Conservation (phyloP, 306 rosid species). For the Ormosia emarginata region DNA sequence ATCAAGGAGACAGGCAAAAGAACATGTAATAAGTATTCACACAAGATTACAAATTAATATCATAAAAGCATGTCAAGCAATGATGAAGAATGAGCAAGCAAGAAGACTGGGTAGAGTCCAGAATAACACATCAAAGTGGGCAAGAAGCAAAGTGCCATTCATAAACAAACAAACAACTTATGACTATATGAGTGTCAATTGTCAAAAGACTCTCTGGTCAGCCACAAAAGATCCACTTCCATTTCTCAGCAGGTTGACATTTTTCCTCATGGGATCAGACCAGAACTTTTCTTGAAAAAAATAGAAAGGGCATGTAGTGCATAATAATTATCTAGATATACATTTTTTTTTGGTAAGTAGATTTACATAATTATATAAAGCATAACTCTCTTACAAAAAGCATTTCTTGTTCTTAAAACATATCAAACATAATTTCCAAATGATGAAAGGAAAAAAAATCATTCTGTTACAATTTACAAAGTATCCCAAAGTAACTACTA, state of each 20-base stretch:
- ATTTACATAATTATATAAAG: not conserved
- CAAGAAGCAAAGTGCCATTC: not conserved
- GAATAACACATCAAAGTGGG: conserved; percentile 1
- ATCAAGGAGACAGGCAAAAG: not conserved
- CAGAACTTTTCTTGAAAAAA: not conserved
- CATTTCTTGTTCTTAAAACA: conserved; percentile 10
- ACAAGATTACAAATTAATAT: not conserved
- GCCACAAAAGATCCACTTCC: not conserved
- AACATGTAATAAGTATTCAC: not conserved
- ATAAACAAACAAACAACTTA: conserved; percentile 1
- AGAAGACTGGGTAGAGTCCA: not conserved
- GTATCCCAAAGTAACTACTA: conserved; percentile 22
- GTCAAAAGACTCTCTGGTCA: conserved; percentile 8
- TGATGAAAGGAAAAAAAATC: not conserved
- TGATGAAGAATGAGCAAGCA: not conserved
- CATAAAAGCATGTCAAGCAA: not conserved
- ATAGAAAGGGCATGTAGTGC: not conserved
- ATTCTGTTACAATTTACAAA: not conserved
- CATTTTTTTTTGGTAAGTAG: not conserved
- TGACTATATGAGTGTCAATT: not conserved
- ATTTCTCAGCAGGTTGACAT: not conserved
- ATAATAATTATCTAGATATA: not conserved
- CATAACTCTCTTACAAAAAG: not conserved
- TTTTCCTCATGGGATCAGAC: conserved; percentile 1
- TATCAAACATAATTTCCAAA: conserved; percentile 13